Evolutionary conservation across 768 basidiomycete genomes (phyloP).

Genomic region (Amanita exitialis): DNA sequence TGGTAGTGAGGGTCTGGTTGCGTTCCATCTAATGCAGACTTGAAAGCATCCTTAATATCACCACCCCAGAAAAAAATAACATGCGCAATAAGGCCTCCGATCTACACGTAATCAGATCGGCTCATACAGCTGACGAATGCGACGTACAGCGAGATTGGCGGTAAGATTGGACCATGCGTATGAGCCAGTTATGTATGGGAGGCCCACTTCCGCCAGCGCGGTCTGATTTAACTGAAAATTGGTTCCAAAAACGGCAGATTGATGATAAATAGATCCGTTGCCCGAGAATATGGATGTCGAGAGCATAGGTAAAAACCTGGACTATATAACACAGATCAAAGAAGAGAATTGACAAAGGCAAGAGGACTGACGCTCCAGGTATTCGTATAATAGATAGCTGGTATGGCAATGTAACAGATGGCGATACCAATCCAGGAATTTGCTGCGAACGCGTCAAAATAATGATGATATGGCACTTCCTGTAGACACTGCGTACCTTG

Average conservation of each 20-base stretch:
- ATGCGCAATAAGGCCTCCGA: constrained; percentile 51
- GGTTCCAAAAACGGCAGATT: constrained; percentile 40
- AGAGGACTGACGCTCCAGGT: constrained; percentile 39
- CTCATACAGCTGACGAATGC: neutral
- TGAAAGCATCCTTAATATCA: constrained; percentile 39
- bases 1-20: constrained; percentile 51
- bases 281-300: constrained; percentile 46
- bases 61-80: constrained; percentile 48
- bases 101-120: constrained; percentile 19
- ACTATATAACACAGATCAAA: constrained; percentile 21
- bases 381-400: constrained; percentile 55
- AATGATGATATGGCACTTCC: neutral
- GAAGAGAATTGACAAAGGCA: neutral
- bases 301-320: constrained; percentile 46
- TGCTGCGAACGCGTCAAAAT: constrained; percentile 17
- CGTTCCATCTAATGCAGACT: constrained; percentile 29
- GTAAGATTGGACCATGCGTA: constrained; percentile 42
- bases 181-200: constrained; percentile 40
- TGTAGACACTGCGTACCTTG: constrained; percentile 29
- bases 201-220: constrained; percentile 37
- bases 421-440: constrained; percentile 49
- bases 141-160: constrained; percentile 33
- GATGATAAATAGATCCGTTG: constrained; percentile 46
- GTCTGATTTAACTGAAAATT: constrained; percentile 44
- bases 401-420: constrained; percentile 42